Base-by-base conservation (phyloP, 2,329 filamentous ascomycete species). In the Talaromyces sp. region DNA sequence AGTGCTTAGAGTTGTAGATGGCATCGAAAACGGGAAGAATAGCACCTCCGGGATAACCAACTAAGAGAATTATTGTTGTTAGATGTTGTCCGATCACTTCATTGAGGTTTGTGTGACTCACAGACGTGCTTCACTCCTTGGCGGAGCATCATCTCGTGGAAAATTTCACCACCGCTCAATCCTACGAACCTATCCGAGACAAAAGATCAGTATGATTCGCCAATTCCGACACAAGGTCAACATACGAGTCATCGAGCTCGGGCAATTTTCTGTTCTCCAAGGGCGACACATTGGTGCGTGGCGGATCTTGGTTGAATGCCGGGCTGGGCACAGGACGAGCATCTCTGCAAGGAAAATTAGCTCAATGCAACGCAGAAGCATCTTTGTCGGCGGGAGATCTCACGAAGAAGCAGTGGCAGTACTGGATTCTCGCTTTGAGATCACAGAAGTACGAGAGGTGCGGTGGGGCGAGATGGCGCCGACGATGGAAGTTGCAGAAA, bases 131-230 rank as follows among this genome's bases (percentile, higher is more conserved):
- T 95, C 60, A 99, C 93, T 68, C 83, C 85, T 69, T 93, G 90
- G 71, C 93, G 85, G 64, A 96, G 83, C 93, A 99, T 97, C 93
- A 98, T 98, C 80, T 98, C 93, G 77, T 98, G 93, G 78, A 98
- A 96, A 69, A 98, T 97, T 77, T 97, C 89, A 73, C 95, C 95
- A 73, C 95, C 93, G 55, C 87, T 96, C 83, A 93, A 93, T 65
- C 93, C 93, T 71, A 98, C 91, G 77, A 98, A 96, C 63, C 88
- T 91, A 66, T 59, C 57, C 56, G 50, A 38, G 61, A 57, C 64
- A 41, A 26, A 62, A 26, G 7, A 29, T 56, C 35, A 53, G 49
- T 32, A 31, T n/a, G 10, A 26, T 43, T 38, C 27, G 32, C 2
- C n/a, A 38, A 49, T 60, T 68, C 55, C 66, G 66, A 59, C 29